These are phyloP conservation scores for Pterocarpus macrocarpus DNA, from an alignment of 306 rosid species.

Conservation along the genomic window DNA sequence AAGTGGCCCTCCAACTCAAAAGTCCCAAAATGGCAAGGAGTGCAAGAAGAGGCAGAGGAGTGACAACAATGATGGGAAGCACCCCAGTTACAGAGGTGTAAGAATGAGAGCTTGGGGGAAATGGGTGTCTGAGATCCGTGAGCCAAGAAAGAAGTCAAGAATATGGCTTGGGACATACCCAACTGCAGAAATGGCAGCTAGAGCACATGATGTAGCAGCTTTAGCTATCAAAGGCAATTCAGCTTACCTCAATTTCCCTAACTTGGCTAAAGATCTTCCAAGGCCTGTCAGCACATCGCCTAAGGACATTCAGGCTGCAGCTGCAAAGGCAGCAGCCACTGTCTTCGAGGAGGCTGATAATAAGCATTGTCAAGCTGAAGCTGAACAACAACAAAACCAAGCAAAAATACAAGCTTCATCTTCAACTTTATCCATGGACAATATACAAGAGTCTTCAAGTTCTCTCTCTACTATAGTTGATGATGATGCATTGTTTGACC, in stretches of 20 bases:
- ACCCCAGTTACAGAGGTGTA: constrained; percentile 79
- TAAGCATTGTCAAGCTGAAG: constrained; percentile 29
- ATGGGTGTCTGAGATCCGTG: constrained; percentile 93
- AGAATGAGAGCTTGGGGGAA: constrained; percentile 90
- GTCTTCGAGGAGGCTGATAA: constrained; percentile 33
- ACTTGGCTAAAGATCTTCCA: constrained; percentile 68
- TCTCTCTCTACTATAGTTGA: constrained; percentile 48
- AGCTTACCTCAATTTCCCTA: constrained; percentile 88
- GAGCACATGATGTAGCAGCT: constrained; percentile 95
- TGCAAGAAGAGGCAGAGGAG: constrained; percentile 56
- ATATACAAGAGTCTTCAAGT: constrained; percentile 44
- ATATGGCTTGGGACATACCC: constrained; percentile 96
- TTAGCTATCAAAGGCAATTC: constrained; percentile 83
- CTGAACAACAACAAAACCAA: constrained; percentile 19
- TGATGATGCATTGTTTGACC: constrained; percentile 79
- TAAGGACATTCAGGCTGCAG: constrained; percentile 93
- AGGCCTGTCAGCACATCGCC: constrained; percentile 71
- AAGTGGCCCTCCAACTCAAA: constrained; percentile 24
- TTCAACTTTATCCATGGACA: constrained; percentile 46
- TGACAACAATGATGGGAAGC: constrained; percentile 27
- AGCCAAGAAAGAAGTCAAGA: constrained; percentile 90
- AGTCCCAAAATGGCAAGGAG: constrained; percentile 36
- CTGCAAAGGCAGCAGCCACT: constrained; percentile 73
- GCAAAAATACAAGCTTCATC: constrained; percentile 39
- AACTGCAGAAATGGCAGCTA: constrained; percentile 91